Evolutionary conservation across 2,329 filamentous ascomycete species (phyloP).

Genomic region (Drechslerella dactyloides): DNA sequence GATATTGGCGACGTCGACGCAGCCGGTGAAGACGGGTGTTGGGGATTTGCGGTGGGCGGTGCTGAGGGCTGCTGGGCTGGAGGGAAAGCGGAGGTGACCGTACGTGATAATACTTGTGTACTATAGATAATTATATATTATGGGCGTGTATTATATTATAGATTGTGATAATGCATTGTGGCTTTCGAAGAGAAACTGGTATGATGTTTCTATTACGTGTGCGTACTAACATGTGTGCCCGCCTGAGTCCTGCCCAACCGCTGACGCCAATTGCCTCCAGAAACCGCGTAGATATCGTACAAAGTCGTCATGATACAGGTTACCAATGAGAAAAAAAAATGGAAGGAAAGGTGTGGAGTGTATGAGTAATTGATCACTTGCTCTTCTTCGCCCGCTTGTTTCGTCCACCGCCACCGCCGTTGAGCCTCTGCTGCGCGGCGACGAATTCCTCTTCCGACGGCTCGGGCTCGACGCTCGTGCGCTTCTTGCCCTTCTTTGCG

Average conservation of each 20-base stretch:
- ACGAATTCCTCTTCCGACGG: conserved; percentile 55
- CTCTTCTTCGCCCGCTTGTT: conserved; percentile 41
- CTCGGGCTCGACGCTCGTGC: conserved; percentile 65
- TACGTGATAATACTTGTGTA: no score
- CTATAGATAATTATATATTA: no score
- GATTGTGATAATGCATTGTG: no score
- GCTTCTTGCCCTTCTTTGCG: conserved; percentile 62
- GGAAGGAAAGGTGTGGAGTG: no score
- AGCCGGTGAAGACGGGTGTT: conserved; percentile 65
- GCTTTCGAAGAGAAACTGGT: no score
- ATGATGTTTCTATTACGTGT: conserved; percentile 1
- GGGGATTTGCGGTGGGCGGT: conserved; percentile 70
- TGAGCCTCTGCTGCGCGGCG: conserved; percentile 31
- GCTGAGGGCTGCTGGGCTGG: conserved; percentile 67
- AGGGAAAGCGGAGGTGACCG: conserved; percentile 57
- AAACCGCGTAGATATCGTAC: conserved; percentile 40
- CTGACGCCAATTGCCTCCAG: conserved; percentile 15
- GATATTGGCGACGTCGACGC: conserved; percentile 65
- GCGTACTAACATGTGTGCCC: conserved; percentile 12
- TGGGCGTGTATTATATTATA: no score
- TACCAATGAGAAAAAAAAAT: conserved; percentile 4
- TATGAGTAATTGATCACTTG: no score
- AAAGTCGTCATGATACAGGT: not conserved
- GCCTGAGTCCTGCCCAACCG: conserved; percentile 22
- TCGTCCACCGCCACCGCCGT: conserved; percentile 21